Conservation (phyloP, 371 early-diverging fungal species). For the Actinomortierella wolfii region DNA sequence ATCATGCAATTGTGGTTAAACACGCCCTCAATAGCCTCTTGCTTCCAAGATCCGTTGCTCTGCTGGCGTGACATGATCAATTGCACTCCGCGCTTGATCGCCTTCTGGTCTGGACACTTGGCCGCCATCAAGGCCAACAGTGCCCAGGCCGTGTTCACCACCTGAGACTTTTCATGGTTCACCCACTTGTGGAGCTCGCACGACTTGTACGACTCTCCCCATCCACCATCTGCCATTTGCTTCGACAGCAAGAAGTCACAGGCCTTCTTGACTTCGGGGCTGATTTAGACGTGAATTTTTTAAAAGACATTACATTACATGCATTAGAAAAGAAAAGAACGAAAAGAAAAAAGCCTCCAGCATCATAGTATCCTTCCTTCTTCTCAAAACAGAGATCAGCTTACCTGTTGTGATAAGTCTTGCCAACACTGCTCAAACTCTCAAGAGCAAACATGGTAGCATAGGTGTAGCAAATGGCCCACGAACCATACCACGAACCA, state of each 20-base stretch:
- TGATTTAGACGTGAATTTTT: too few species aligned
- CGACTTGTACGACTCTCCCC: slow-evolving; percentile 96
- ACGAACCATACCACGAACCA: slow-evolving; percentile 95
- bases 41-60: slow-evolving; percentile 92
- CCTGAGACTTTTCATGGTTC: slow-evolving; percentile 78
- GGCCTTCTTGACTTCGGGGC: slow-evolving; percentile 58
- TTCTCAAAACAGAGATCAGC: background rate
- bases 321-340: background rate
- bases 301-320: background rate
- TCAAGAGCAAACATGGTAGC: slow-evolving; percentile 95
- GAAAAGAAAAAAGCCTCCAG: background rate
- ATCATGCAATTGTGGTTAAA: slow-evolving; percentile 96
- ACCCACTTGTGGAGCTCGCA: slow-evolving; percentile 75
- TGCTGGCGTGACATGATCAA: slow-evolving; percentile 87
- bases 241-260: slow-evolving; percentile 90
- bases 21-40: slow-evolving; percentile 97
- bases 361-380: background rate
- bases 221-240: slow-evolving; percentile 93
- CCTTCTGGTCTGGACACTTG: slow-evolving; percentile 76
- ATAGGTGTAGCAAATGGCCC: slow-evolving; percentile 98
- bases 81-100: slow-evolving; percentile 79
- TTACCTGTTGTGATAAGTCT: slow-evolving; percentile 80
- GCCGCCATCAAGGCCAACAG: slow-evolving; percentile 89
- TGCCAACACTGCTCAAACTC: slow-evolving; percentile 83
- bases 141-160: slow-evolving; percentile 92